A percentile compares a stretch with the other conserved stretches of the same genome.
Evolutionary conservation across 768 basidiomycete species (phyloP).

Genomic region (Pleurotus tuber-regium): DNA sequence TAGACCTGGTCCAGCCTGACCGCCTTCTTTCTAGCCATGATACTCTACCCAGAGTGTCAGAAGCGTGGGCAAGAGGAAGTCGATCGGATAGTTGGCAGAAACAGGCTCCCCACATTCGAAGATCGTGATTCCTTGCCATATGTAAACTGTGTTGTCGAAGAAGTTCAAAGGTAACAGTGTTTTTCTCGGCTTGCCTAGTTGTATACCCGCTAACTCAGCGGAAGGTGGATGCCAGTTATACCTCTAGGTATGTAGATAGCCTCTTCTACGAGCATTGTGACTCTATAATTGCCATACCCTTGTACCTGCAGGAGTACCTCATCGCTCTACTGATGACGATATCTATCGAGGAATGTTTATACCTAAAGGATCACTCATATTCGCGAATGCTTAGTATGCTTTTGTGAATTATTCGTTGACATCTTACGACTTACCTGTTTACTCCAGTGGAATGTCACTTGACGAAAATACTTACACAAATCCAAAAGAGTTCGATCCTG

Average conservation of each 20-base stretch:
- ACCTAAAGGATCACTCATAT: constrained; percentile 14
- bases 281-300: constrained; percentile 21
- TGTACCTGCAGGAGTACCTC: constrained; percentile 19
- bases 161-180: constrained; percentile 11
- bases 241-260: constrained; percentile 24
- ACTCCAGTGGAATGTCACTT: constrained; percentile 23
- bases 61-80: constrained; percentile 27
- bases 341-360: constrained; percentile 15
- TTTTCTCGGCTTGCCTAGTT: neutral
- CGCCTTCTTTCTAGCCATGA: constrained; percentile 27
- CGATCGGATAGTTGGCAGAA: constrained; percentile 21
- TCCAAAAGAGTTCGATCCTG: constrained; percentile 23
- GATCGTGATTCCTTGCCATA: constrained; percentile 24
- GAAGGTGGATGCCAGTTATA: constrained; percentile 17
- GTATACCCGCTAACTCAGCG: neutral
- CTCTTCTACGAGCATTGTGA: constrained; percentile 22
- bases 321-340: constrained; percentile 15
- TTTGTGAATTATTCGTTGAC: neutral
- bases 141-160: constrained; percentile 24
- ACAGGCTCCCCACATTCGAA: constrained; percentile 23
- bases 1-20: constrained; percentile 14
- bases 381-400: constrained; percentile 20
- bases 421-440: neutral
- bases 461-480: constrained; percentile 23
- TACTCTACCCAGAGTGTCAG: constrained; percentile 24